Base-by-base conservation (phyloP, 305 asterid species). In the Vinca major region DNA sequence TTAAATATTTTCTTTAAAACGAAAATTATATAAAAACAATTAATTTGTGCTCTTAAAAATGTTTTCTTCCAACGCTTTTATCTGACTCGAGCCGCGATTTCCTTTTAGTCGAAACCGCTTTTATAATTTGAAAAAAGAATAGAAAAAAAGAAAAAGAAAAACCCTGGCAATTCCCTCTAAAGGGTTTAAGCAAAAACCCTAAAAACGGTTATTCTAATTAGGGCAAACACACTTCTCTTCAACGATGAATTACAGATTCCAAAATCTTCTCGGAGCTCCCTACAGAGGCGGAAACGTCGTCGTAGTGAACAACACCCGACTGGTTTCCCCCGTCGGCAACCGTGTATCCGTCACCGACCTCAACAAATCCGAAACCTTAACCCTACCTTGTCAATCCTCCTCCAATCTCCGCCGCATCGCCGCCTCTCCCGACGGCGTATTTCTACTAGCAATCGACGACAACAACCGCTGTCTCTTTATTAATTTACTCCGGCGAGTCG, bases 181-280 rank as follows among this genome's bases (percentile, higher is more conserved):
- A 26, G 33, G 33, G 33, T 26, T 26, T 26, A 26, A 26, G 33
- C 33, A 26, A 26, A 26, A 26, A 26, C 33, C 33, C 33, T 26
- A 26, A 26, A 26, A 26, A 26, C 33, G 33, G 33, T 26, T 26
- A 26, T 26, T 26, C 33, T 26, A 26, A 26, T 26, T 26, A 26
- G 33, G 33, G 33, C 33, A 26, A 26, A 26, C 33, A 26, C 33
- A 26, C 33, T 26, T 26, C 54, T 3, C 54, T 16, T 65, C 9
- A 89, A 40, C 87, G 88, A 92, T 89, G 97, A 92, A 89, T 69
- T 92, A 86, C 84, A 80, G 91, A 71, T 92, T 89, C 83, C 92
- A 84, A n/a, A 93, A 93, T 70, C 89, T 89, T 21, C 82, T 93
- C 12, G 99, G 99, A 65, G 96, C 99, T 39, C 99, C 99, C n/a